Percentiles rank a stretch among this genome's conserved stretches.
Evolutionary conservation across 352 stramenopile genomes (phyloP).

Genomic region (Globisporangium ultimum): DNA sequence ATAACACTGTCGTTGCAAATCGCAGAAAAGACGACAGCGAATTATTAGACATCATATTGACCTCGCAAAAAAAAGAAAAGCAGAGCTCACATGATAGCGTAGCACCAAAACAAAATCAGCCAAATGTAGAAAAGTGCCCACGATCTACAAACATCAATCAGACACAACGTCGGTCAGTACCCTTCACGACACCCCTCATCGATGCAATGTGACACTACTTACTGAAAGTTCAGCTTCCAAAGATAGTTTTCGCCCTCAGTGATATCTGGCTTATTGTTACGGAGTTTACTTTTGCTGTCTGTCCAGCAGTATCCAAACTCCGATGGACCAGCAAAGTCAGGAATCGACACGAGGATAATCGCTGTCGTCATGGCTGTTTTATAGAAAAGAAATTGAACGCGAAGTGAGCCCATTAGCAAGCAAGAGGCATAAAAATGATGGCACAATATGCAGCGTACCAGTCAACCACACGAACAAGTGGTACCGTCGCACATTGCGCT

Average conservation of each 20-base stretch:
- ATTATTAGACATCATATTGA: not conserved
- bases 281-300: slow-evolving; percentile 59
- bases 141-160: slow-evolving; percentile 31
- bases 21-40: not conserved
- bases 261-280: slow-evolving; percentile 14
- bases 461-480: slow-evolving; percentile 82
- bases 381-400: slow-evolving; percentile 7
- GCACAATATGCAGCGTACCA: slow-evolving; percentile 23
- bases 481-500: slow-evolving; percentile 79
- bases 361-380: slow-evolving; percentile 52
- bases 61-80: not conserved
- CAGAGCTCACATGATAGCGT: slow-evolving; percentile 64
- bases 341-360: slow-evolving; percentile 69
- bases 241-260: slow-evolving; percentile 43
- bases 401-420: not conserved
- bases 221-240: slow-evolving; percentile 86
- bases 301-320: slow-evolving; percentile 88
- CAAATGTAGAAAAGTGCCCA: slow-evolving; percentile 87
- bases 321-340: slow-evolving; percentile 63
- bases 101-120: slow-evolving; percentile 85
- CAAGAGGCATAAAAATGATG: not conserved
- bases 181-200: not conserved
- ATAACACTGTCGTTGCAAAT: slow-evolving; percentile 44
- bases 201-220: slow-evolving; percentile 11
- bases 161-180: not conserved